Conservation (phyloP, 768 basidiomycete species). For the Suillus plorans region DNA sequence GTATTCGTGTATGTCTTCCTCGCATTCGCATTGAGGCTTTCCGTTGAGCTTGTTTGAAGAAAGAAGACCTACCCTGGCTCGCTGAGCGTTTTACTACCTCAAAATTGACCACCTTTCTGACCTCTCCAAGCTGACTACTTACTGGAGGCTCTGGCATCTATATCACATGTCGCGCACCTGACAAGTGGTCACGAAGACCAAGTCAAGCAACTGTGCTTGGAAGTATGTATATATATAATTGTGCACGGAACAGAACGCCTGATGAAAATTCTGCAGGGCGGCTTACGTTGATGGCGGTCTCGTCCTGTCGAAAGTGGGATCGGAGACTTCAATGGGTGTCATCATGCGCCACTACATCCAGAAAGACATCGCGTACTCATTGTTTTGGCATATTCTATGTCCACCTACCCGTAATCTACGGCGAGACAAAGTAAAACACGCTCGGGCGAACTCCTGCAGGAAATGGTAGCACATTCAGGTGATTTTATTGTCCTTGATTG, state of each 20-base stretch:
- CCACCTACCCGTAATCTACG: too few relatives aligned
- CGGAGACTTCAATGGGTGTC: too few relatives aligned
- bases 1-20: constrained; percentile 70
- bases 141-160: constrained; percentile 95
- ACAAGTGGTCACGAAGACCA: constrained; percentile 88
- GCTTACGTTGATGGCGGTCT: constrained; percentile 78
- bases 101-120: constrained; percentile 85
- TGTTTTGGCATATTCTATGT: too few relatives aligned
- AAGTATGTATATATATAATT: constrained; percentile 57
- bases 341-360: too few relatives aligned
- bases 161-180: constrained; percentile 90
- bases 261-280: constrained; percentile 49
- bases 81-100: constrained; percentile 96
- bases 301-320: constrained; percentile 66
- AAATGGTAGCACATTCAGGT: too few relatives aligned
- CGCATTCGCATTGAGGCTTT: not conserved
- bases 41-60: constrained; percentile 43
- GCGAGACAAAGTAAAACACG: too few relatives aligned
- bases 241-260: not conserved
- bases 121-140: constrained; percentile 78
- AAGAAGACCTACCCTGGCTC: constrained; percentile 83
- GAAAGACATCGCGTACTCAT: too few relatives aligned
- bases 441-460: too few relatives aligned
- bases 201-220: constrained; percentile 81
- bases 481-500: too few relatives aligned